Conservation (phyloP, 2,329 filamentous ascomycete species). For the Hysterium pulicare region DNA sequence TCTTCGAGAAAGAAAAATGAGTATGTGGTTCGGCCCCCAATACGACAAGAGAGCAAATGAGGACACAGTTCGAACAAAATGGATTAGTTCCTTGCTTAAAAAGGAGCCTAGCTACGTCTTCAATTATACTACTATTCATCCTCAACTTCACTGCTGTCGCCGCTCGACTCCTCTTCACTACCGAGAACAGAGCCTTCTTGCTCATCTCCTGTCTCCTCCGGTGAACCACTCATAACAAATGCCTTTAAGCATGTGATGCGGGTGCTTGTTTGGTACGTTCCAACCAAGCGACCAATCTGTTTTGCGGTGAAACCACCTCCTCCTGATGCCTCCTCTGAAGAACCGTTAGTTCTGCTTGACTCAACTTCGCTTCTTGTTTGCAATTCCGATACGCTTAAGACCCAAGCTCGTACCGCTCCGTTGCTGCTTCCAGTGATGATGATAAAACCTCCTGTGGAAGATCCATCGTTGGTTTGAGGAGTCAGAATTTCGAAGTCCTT, state of each 20-base stretch:
- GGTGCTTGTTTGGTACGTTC: constrained; percentile 78
- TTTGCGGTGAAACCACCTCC: constrained; percentile 23
- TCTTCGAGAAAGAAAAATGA: too few species aligned
- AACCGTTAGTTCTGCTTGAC: constrained; percentile 3
- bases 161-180: constrained; percentile 16
- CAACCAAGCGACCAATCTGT: constrained; percentile 66
- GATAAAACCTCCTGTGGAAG: constrained; percentile 42
- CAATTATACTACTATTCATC: too few species aligned
- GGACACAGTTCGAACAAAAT: too few species aligned
- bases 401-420: constrained; percentile 79
- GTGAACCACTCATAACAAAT: constrained; percentile 70
- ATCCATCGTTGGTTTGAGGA: constrained; percentile 26
- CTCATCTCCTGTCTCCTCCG: constrained; percentile 22
- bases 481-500: constrained; percentile 79
- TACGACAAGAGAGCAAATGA: too few species aligned
- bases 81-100: too few species aligned
- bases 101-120: too few species aligned
- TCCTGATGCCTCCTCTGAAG: constrained; percentile 3
- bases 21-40: too few species aligned
- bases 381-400: constrained; percentile 41
- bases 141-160: constrained; percentile 8
- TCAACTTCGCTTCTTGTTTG: constrained; percentile 8
- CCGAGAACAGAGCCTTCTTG: constrained; percentile 12
- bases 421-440: constrained; percentile 80
- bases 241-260: constrained; percentile 84